Evolutionary conservation across 805 yeast genomes (phyloP), one percentile per base, ranked within the genome.

Genomic region (Nakazawaea sp.): DNA sequence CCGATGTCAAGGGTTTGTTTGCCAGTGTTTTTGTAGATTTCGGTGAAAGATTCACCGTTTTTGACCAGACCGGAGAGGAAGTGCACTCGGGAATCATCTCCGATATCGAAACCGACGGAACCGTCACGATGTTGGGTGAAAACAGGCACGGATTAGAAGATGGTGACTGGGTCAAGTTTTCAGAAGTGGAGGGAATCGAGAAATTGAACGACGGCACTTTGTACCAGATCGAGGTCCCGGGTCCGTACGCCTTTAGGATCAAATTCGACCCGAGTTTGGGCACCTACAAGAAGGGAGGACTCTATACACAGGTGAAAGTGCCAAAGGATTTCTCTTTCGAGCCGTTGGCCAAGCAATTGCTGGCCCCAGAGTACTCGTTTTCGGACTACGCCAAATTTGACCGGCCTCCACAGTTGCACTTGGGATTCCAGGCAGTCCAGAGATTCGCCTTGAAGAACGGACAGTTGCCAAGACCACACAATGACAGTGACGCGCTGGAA

Each of bases 341-440:
- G 55, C 61, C 82, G 7, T 68, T 90, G 43, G 50, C 60, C 32
- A 66, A 72, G 29, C 95, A 86, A 53, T 61, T 92, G 45, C 55
- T 61, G n/a, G 59, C 66, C 11, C 99, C 99, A 4, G 96, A 86
- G 52, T 82, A 64, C 51, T 55, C 84, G 27, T 69, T 72, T 44
- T 78, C 97, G 12, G 99, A 92, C 58, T 92, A 77, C 58, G 96
- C 97, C 42, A 92, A 92, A 60, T 82, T 90, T 49, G 96, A 87
- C 52, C 80, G 96, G 52, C 92, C 97, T 12, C 73, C 81, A 17
- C 96, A 86, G 62, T 73, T 83, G 46, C 98, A 92, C 57, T 61
- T 90, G 45, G 98, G 92, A 2, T 88, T 88, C 72, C 86, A 85
- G 61, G 97, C 95, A 3, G 67, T 92, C 40, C 80, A 84, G 40